These are phyloP conservation scores for Marasmius sp. DNA, from an alignment of 1,284 basidiomycete genomes.

Conservation along the genomic window DNA sequence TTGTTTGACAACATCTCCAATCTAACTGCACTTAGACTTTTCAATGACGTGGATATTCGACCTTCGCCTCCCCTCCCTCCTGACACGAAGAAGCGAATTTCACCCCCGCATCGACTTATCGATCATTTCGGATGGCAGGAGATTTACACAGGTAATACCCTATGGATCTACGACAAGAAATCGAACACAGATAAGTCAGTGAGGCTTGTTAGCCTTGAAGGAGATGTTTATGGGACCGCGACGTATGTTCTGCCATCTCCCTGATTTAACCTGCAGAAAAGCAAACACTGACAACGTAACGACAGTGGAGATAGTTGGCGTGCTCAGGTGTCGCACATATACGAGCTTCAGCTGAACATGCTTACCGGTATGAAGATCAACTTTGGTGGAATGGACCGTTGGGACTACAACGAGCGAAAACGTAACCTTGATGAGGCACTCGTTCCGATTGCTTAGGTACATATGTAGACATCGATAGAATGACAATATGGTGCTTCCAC, in stretches of 20 bases:
- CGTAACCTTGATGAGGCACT: conserved; percentile 58
- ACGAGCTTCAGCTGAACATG: conserved; percentile 71
- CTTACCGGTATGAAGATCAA: conserved; percentile 66
- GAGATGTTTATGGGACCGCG: conserved; percentile 70
- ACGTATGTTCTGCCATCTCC: conserved; percentile 49
- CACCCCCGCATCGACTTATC: conserved; percentile 56
- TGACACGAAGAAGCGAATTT: conserved; percentile 39
- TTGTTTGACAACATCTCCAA: conserved; percentile 59
- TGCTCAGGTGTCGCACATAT: conserved; percentile 64
- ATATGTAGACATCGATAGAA: not conserved
- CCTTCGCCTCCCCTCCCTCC: conserved; percentile 45
- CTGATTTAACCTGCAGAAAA: not conserved
- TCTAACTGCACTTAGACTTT: conserved; percentile 59
- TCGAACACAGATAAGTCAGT: conserved; percentile 67
- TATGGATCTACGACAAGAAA: conserved; percentile 74
- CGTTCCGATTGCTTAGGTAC: not conserved
- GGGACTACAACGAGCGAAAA: conserved; percentile 61
- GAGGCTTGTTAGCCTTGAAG: conserved; percentile 56
- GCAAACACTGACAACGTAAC: not conserved
- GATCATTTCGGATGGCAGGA: conserved; percentile 69
- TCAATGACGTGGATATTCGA: conserved; percentile 68
- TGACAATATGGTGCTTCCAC: not conserved
- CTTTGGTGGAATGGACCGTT: conserved; percentile 74
- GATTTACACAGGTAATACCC: conserved; percentile 61
- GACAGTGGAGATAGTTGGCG: conserved; percentile 78